Conservation (phyloP, 257 asterid species). For the Haberlea rhodopensis region DNA sequence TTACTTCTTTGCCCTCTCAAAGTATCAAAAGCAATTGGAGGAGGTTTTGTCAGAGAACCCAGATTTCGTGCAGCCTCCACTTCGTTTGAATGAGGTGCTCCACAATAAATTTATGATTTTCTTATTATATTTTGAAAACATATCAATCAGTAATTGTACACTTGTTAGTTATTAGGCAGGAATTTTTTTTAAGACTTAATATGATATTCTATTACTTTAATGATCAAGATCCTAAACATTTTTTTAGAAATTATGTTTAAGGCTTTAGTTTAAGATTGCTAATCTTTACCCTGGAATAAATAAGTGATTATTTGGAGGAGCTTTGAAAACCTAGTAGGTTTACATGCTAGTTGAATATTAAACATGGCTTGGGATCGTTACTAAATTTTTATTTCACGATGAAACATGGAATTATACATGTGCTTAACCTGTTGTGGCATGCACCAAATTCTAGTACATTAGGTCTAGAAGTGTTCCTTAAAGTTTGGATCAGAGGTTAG, state of each 20-base stretch:
- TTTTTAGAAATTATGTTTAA: neutral
- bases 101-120: neutral
- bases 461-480: neutral
- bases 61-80: conserved; percentile 84
- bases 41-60: conserved; percentile 63
- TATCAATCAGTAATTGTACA: too few relatives aligned
- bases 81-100: conserved; percentile 84
- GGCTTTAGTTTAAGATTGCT: too few relatives aligned
- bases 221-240: neutral
- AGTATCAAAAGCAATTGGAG: conserved; percentile 76
- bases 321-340: too few relatives aligned
- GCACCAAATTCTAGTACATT: neutral
- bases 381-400: neutral
- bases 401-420: neutral
- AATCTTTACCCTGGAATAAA: too few relatives aligned
- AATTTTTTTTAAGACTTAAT: neutral
- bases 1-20: conserved; percentile 91
- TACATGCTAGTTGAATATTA: too few relatives aligned
- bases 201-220: neutral
- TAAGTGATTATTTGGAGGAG: too few relatives aligned
- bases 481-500: neutral
- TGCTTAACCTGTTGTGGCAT: too few relatives aligned
- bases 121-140: too few relatives aligned
- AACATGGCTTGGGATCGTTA: neutral
- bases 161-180: neutral